Percentiles rank a stretch among this genome's conserved stretches.
phyloP scores from a whole-genome alignment of 768 basidiomycete genomes.

The Plicaturopsis crispa region DNA sequence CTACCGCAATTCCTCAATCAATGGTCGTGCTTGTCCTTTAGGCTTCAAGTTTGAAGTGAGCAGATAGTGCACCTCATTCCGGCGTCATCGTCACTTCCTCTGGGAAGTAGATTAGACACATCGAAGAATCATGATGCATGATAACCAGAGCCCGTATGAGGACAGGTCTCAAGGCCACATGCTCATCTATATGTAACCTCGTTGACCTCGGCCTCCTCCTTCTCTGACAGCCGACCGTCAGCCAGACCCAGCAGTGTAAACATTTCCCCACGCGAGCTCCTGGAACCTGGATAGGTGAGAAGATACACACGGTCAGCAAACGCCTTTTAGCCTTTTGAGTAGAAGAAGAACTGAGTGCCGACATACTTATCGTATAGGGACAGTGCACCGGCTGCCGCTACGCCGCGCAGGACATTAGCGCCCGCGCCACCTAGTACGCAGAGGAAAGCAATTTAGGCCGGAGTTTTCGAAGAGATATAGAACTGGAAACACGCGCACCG shows the following conservation, averaged over 20 bases:
- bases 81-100: no score
- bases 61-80: no score
- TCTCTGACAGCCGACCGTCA: conserved; percentile 7
- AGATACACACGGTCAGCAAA: not conserved
- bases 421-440: conserved; percentile 54
- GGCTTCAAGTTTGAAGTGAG: no score
- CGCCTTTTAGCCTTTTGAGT: no score
- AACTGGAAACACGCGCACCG: conserved; percentile 22
- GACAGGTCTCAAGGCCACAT: no score
- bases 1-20: no score
- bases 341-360: not conserved
- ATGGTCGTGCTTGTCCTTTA: no score
- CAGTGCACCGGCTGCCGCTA: conserved; percentile 50
- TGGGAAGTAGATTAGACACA: no score
- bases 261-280: conserved; percentile 46
- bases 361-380: conserved; percentile 57
- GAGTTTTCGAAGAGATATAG: not conserved
- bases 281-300: conserved; percentile 28
- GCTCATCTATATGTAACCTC: not conserved
- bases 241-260: conserved; percentile 39
- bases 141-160: no score
- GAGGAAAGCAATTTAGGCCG: conserved; percentile 8
- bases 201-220: not conserved
- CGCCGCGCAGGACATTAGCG: conserved; percentile 48
- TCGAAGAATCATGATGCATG: no score